These are phyloP conservation scores for Botrytis deweyae DNA, from an alignment of 2,329 filamentous ascomycete genomes.

Conservation along the genomic window DNA sequence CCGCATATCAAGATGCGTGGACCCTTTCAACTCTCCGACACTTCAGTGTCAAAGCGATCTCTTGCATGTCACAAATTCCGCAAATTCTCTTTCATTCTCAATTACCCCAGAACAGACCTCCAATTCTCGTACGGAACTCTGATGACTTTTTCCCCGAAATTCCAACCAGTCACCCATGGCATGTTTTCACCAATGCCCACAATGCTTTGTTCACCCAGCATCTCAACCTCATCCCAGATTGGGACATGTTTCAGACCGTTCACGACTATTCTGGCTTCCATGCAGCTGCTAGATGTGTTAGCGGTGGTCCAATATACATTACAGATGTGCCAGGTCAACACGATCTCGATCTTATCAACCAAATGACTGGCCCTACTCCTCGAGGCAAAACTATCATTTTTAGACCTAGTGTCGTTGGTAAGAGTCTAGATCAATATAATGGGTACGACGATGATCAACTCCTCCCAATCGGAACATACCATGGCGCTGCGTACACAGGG, in stretches of 20 bases:
- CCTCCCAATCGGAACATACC: constrained; percentile 76
- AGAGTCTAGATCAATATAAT: constrained; percentile 70
- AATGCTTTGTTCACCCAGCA: constrained; percentile 80
- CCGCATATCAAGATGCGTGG: constrained; percentile 84
- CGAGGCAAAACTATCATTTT: constrained; percentile 76
- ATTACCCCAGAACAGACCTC: constrained; percentile 71
- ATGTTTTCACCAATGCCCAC: constrained; percentile 91
- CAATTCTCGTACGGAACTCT: constrained; percentile 78
- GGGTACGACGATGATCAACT: constrained; percentile 71
- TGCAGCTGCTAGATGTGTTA: constrained; percentile 84
- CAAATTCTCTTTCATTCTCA: constrained; percentile 84
- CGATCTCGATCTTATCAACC: constrained; percentile 68
- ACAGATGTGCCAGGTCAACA: constrained; percentile 86
- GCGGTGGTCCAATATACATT: constrained; percentile 90
- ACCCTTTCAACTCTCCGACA: constrained; percentile 72
- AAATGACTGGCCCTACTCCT: constrained; percentile 76
- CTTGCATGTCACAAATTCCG: constrained; percentile 92
- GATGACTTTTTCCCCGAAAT: constrained; percentile 90
- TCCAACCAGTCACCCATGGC: constrained; percentile 83
- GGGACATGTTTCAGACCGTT: constrained; percentile 68
- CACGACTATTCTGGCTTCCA: constrained; percentile 77
- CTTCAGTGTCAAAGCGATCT: constrained; percentile 76
- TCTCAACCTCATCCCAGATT: constrained; percentile 83
- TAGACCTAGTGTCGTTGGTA: constrained; percentile 72
- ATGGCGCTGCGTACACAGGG: constrained; percentile 66